Percentiles rank a stretch among this genome's conserved stretches.
phyloP scores from a whole-genome alignment of 2,329 filamentous ascomycete species.

The Incumbomyces delicatus region DNA sequence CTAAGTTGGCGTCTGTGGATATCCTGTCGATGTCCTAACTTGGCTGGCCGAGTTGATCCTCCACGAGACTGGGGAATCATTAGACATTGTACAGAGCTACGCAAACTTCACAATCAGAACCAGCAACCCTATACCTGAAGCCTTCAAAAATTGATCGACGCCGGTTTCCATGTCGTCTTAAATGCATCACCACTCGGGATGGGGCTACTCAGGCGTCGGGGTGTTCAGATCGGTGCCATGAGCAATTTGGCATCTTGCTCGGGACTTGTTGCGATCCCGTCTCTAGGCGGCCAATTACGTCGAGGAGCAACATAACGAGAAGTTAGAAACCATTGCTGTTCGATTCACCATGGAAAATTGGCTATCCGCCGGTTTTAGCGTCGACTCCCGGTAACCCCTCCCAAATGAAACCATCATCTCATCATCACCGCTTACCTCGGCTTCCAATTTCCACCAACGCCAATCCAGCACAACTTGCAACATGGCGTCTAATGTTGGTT shows the following conservation, averaged over 20 bases:
- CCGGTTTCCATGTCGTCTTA: constrained; percentile 71
- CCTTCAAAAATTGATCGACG: constrained; percentile 53
- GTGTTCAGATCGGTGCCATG: constrained; percentile 68
- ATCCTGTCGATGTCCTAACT: constrained; percentile 65
- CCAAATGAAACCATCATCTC: too few species aligned
- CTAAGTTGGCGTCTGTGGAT: constrained; percentile 87
- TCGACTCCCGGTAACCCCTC: too few species aligned
- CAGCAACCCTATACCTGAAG: constrained; percentile 46
- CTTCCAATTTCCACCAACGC: too few species aligned
- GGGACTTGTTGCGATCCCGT: constrained; percentile 55
- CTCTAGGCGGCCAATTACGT: constrained; percentile 56
- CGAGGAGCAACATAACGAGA: constrained; percentile 52
- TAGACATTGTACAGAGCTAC: constrained; percentile 85
- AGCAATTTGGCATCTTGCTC: constrained; percentile 91
- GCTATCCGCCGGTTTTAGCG: too few species aligned
- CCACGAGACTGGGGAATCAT: constrained; percentile 67
- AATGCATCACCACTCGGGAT: constrained; percentile 91
- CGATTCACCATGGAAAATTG: constrained; percentile 65
- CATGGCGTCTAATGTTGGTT: too few species aligned
- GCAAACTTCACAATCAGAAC: constrained; percentile 90
- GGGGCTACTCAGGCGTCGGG: constrained; percentile 71
- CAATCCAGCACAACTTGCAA: too few species aligned
- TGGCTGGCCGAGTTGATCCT: constrained; percentile 64
- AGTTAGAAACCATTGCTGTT: constrained; percentile 73
- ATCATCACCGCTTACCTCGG: too few species aligned